Evolutionary conservation across 1,139 yeast genomes (phyloP).

Genomic region (Torulaspora globosa): DNA sequence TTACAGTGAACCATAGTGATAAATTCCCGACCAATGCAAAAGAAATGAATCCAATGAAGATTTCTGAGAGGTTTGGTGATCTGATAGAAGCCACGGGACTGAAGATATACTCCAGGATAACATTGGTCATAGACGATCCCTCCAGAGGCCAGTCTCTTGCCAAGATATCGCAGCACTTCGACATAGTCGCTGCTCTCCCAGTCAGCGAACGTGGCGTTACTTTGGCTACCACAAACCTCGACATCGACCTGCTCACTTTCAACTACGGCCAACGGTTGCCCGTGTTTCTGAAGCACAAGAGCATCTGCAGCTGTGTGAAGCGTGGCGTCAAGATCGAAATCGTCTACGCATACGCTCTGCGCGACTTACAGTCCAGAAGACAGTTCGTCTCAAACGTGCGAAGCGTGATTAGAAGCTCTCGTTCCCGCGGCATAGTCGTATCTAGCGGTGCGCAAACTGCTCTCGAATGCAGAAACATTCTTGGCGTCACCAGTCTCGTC

Average conservation of each 20-base stretch:
- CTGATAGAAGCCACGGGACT: slow-evolving; percentile 40
- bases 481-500: slow-evolving; percentile 65
- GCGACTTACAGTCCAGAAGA: slow-evolving; percentile 46
- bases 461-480: slow-evolving; percentile 56
- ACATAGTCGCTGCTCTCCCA: slow-evolving; percentile 79
- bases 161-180: slow-evolving; percentile 61
- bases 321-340: slow-evolving; percentile 78
- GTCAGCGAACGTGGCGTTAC: slow-evolving; percentile 73
- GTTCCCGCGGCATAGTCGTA: slow-evolving; percentile 73
- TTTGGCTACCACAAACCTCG: slow-evolving; percentile 60
- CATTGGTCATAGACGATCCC: slow-evolving; percentile 72
- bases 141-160: slow-evolving; percentile 69
- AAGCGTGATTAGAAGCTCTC: slow-evolving; percentile 74
- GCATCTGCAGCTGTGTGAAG: slow-evolving; percentile 75
- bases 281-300: slow-evolving; percentile 74
- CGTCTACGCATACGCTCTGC: slow-evolving; percentile 55
- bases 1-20: slow-evolving; percentile 52
- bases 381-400: slow-evolving; percentile 67
- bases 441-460: slow-evolving; percentile 70
- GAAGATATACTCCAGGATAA: slow-evolving; percentile 65
- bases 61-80: slow-evolving; percentile 28
- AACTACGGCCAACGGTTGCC: slow-evolving; percentile 66
- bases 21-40: slow-evolving; percentile 46
- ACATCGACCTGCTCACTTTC: slow-evolving; percentile 71
- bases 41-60: slow-evolving; percentile 32